These are phyloP conservation scores for Tardiomyces blankii DNA, from an alignment of 1,139 yeast genomes.

Conservation along the genomic window DNA sequence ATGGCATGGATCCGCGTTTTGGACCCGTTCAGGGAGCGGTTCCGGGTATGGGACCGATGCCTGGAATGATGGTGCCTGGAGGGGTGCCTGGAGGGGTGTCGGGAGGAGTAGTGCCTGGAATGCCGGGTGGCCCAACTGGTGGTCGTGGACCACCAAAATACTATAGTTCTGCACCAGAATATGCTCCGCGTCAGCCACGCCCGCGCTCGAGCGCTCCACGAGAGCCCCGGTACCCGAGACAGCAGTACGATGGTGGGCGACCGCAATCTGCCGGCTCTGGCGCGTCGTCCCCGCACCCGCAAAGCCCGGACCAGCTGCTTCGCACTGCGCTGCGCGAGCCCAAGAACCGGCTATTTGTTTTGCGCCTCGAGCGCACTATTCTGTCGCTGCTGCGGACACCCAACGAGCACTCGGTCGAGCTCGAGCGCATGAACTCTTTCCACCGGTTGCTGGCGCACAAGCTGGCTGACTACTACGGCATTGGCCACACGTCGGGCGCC, in stretches of 20 bases:
- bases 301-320: slow-evolving; percentile 20
- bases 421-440: slow-evolving; percentile 52
- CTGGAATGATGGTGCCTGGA: no score
- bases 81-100: no score
- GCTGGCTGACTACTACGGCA: slow-evolving; percentile 52
- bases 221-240: not conserved
- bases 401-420: slow-evolving; percentile 13
- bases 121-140: no score
- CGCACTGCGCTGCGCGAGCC: slow-evolving; percentile 35
- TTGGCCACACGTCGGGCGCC: slow-evolving; percentile 40
- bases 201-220: no score
- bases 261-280: not conserved
- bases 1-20: not conserved
- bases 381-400: slow-evolving; percentile 25
- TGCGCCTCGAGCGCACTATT: slow-evolving; percentile 42
- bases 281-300: slow-evolving; percentile 1
- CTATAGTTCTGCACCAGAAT: no score
- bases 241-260: not conserved
- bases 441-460: slow-evolving; percentile 57
- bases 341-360: slow-evolving; percentile 41
- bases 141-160: no score
- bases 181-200: no score
- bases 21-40: not conserved
- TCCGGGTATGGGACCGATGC: no score
- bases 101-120: no score